Evolutionary conservation across 805 yeast species (phyloP).

Genomic region (Jamesozyma lodderae): DNA sequence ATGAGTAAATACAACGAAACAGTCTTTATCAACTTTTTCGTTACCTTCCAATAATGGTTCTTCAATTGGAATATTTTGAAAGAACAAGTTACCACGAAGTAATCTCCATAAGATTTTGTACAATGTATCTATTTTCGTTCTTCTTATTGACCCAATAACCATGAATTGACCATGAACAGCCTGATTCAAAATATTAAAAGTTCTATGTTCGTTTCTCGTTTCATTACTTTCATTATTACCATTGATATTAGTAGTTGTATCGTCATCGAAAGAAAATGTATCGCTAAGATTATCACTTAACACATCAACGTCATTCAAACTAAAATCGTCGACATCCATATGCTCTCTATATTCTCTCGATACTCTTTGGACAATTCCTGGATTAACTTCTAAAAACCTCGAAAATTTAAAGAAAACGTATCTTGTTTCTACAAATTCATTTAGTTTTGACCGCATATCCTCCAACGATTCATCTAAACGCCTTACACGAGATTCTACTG

Average conservation of each 20-base stretch:
- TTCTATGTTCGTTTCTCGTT: slow-evolving; percentile 4
- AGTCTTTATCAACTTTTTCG: slow-evolving; percentile 54
- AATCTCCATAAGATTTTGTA: slow-evolving; percentile 88
- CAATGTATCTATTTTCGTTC: slow-evolving; percentile 58
- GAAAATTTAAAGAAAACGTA: slow-evolving; percentile 47
- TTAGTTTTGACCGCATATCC: slow-evolving; percentile 50
- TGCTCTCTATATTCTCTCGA: slow-evolving; percentile 14
- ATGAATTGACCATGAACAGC: slow-evolving; percentile 24
- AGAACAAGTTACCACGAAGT: slow-evolving; percentile 81
- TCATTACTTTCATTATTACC: slow-evolving; percentile 3
- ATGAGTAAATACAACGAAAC: slow-evolving; percentile 86
- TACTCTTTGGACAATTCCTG: slow-evolving; percentile 22
- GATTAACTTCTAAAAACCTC: slow-evolving; percentile 37
- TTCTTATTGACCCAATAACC: slow-evolving; percentile 69
- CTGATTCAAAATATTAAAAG: slow-evolving; percentile 5
- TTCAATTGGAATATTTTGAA: slow-evolving; percentile 63
- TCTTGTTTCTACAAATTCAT: slow-evolving; percentile 61
- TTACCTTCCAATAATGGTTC: slow-evolving; percentile 59
- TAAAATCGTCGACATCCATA: slow-evolving; percentile 20
- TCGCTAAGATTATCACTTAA: slow-evolving; percentile 22
- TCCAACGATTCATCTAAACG: slow-evolving; percentile 67
- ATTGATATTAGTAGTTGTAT: neutral
- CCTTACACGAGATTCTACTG: slow-evolving; percentile 62
- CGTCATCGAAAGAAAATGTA: slow-evolving; percentile 19
- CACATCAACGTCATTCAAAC: slow-evolving; percentile 13